A percentile compares a stretch with the other conserved stretches of the same genome.
Evolutionary conservation across 2,329 filamentous ascomycete genomes (phyloP).

Genomic region (Alternaria panax): DNA sequence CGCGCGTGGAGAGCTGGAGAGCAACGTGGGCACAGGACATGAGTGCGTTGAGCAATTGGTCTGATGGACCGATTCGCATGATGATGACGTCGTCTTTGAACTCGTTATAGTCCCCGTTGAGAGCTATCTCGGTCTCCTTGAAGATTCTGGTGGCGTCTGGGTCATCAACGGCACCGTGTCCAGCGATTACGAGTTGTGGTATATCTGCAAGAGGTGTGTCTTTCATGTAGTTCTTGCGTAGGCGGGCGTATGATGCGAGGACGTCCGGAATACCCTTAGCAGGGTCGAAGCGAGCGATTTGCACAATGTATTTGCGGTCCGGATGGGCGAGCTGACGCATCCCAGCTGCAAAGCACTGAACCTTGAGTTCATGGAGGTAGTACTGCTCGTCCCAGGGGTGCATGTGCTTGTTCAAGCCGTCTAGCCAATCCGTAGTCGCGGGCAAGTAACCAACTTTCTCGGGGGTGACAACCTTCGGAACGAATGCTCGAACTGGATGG

Average conservation of each 20-base stretch:
- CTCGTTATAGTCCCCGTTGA: conserved; percentile 65
- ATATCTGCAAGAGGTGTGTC: conserved; percentile 57
- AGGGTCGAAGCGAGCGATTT: conserved; percentile 83
- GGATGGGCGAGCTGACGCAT: conserved; percentile 68
- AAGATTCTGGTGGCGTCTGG: conserved; percentile 77
- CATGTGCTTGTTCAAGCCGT: conserved; percentile 80
- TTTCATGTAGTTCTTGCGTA: conserved; percentile 68
- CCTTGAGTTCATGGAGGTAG: conserved; percentile 77
- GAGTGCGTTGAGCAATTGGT: conserved; percentile 80
- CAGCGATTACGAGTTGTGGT: conserved; percentile 78
- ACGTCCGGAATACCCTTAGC: conserved; percentile 83
- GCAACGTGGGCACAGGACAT: conserved; percentile 76
- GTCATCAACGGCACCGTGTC: conserved; percentile 82
- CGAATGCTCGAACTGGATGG: conserved; percentile 78
- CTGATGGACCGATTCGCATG: conserved; percentile 78
- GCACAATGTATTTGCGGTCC: conserved; percentile 74
- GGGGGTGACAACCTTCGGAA: conserved; percentile 71
- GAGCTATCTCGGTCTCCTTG: conserved; percentile 72
- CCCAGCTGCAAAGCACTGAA: conserved; percentile 65
- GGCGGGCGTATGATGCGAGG: conserved; percentile 76
- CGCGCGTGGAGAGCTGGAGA: conserved; percentile 79
- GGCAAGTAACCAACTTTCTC: conserved; percentile 77
- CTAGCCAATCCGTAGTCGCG: conserved; percentile 83
- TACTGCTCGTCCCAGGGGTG: conserved; percentile 74
- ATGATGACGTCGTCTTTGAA: conserved; percentile 69